Evolutionary conservation across 2,329 filamentous ascomycete species (phyloP), one percentile per base, ranked within the genome.

Genomic region (Colletotrichum costaricense): DNA sequence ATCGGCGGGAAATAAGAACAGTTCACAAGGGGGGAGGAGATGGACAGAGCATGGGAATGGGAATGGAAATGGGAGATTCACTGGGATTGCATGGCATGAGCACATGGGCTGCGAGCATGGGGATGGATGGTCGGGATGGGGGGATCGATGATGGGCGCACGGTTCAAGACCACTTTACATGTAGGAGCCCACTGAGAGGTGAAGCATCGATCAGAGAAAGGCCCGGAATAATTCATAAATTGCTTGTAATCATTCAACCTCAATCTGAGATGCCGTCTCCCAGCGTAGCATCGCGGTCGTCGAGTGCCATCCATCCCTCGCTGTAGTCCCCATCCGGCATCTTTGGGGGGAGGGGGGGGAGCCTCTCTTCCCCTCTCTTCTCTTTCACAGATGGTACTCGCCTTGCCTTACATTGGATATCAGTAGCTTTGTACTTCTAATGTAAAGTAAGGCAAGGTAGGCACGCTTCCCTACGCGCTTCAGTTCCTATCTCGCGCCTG

Each of bases 1-100:
- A 73, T 73, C 66, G 59, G 42, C 66, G 67, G 70, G 66, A 68
- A 49, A 49, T 49, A 49, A 49, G 42, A 49, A 6, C 42, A 49
- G 19, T 49, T 49, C 16, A 49, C 42, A 49, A 49, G 42, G 42
- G 42, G 42, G 42, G 42, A 19, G 38, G 42, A n/a, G 42, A n/a
- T 49, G 42, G 42, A 69, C 3, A 57, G 42, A 60, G 38, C 58
- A 60, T 66, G 60, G 56, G 63, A 59, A 67, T 62, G 33, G 28
- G 30, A 33, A 26, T 26, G 26, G 26, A 30, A 49, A 49, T 49
- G 42, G 42, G 42, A 42, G 38, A 42, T 42, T 42, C 38, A 42
- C 38, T 42, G 42, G 42, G 42, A 42, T 42, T 42, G 38, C 38
- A 42, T 42, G 38, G 38, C 38, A 42, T 42, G 38, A 16, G 38